These are phyloP conservation scores for Citrus glauca DNA, from an alignment of 345 rosid genomes.

Conservation along the genomic window DNA sequence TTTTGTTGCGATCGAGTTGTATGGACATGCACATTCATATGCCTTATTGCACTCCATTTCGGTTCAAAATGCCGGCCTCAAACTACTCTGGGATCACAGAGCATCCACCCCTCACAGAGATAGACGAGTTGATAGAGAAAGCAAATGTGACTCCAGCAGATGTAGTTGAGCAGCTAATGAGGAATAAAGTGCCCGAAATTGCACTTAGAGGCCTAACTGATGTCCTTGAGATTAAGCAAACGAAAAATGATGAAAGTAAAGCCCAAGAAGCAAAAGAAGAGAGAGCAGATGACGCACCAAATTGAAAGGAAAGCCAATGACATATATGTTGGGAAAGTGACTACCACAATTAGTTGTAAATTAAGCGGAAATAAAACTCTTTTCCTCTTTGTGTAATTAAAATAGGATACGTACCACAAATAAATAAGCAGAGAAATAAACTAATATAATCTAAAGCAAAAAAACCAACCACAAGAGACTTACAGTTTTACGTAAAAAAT, in stretches of 20 bases:
- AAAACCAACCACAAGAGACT: no score
- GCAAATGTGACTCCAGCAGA: conserved; percentile 27
- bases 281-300: neutral
- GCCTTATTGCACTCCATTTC: conserved; percentile 25
- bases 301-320: neutral
- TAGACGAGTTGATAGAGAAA: conserved; percentile 16
- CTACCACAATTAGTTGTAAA: no score
- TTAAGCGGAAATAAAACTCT: rapidly evolving
- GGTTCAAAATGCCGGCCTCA: conserved; percentile 20
- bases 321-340: no score
- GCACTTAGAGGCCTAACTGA: conserved; percentile 17
- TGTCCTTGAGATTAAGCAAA: conserved; percentile 17
- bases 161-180: conserved; percentile 28
- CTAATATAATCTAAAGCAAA: no score
- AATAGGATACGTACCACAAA: no score
- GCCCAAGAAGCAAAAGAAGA: neutral
- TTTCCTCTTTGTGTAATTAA: no score
- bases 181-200: conserved; percentile 11
- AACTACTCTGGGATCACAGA: conserved; percentile 13
- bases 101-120: conserved; percentile 11
- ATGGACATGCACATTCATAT: conserved; percentile 25
- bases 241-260: neutral
- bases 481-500: no score
- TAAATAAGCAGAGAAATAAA: no score
- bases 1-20: conserved; percentile 19